A percentile compares a stretch with the other conserved stretches of the same genome.
phyloP scores from a whole-genome alignment of 495 filamentous ascomycete genomes.

The Aspergillus funiculosus region DNA sequence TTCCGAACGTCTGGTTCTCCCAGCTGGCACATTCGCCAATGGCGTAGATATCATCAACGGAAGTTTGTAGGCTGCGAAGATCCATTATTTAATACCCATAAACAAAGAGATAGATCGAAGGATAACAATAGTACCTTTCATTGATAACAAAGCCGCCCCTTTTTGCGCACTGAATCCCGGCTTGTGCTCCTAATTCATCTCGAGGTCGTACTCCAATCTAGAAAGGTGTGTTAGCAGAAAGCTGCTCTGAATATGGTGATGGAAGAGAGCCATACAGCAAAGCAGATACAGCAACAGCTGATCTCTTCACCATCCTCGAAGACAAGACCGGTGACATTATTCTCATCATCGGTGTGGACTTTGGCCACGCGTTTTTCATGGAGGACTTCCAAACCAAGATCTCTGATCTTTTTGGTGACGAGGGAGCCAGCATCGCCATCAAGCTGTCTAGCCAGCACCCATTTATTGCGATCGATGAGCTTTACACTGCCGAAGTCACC shows the following conservation, averaged over 20 bases:
- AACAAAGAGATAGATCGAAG: not conserved
- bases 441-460: conserved; percentile 82
- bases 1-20: conserved; percentile 87
- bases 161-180: conserved; percentile 69
- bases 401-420: conserved; percentile 77
- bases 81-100: not conserved
- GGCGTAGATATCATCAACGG: conserved; percentile 70
- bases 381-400: conserved; percentile 78
- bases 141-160: conserved; percentile 74
- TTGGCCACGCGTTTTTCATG: conserved; percentile 69
- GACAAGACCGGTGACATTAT: conserved; percentile 65
- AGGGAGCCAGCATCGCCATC: conserved; percentile 78
- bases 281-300: conserved; percentile 80
- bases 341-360: conserved; percentile 62
- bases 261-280: conserved; percentile 55
- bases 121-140: conserved; percentile 41
- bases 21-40: conserved; percentile 95
- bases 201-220: conserved; percentile 77
- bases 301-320: conserved; percentile 85
- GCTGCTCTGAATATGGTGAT: conserved; percentile 1
- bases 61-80: conserved; percentile 58
- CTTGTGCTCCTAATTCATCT: conserved; percentile 68
- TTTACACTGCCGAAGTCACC: conserved; percentile 71
- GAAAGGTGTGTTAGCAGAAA: no score
- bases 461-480: conserved; percentile 82